Evolutionary conservation across 2,329 filamentous ascomycete species (phyloP).

Genomic region (Stemphylium beticola): DNA sequence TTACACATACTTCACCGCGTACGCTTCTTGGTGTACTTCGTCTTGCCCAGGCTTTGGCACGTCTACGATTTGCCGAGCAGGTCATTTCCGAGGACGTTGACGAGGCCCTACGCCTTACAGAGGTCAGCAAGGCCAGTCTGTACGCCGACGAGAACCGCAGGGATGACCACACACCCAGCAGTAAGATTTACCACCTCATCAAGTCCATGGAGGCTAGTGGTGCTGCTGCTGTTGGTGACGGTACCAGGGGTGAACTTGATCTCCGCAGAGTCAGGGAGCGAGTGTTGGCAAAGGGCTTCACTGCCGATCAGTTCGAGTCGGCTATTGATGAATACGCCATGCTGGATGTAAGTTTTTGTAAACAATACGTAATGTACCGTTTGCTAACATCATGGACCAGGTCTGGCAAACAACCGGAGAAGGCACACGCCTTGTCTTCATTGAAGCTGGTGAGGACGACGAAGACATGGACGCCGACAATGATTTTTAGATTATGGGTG

Average conservation of each 20-base stretch:
- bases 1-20: constrained; percentile 91
- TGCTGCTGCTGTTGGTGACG: constrained; percentile 78
- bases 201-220: constrained; percentile 85
- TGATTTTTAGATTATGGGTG: constrained; percentile 34
- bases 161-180: constrained; percentile 78
- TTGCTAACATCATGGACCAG: constrained; percentile 47
- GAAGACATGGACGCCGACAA: constrained; percentile 51
- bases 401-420: constrained; percentile 63
- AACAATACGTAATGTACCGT: not conserved
- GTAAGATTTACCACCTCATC: constrained; percentile 94
- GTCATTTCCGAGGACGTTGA: constrained; percentile 94
- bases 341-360: constrained; percentile 74
- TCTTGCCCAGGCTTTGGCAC: constrained; percentile 90
- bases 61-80: constrained; percentile 83
- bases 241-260: constrained; percentile 75
- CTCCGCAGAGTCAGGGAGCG: constrained; percentile 88
- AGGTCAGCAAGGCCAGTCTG: constrained; percentile 91
- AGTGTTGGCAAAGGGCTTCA: constrained; percentile 95
- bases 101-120: constrained; percentile 86
- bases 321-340: constrained; percentile 88
- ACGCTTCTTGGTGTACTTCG: constrained; percentile 92
- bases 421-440: constrained; percentile 61
- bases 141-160: constrained; percentile 68
- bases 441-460: constrained; percentile 58
- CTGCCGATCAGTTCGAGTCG: constrained; percentile 85